A percentile compares a stretch with the other conserved stretches of the same genome.
Evolutionary conservation across 1,139 yeast species (phyloP).

Genomic region (Blastobotrys serpentis): DNA sequence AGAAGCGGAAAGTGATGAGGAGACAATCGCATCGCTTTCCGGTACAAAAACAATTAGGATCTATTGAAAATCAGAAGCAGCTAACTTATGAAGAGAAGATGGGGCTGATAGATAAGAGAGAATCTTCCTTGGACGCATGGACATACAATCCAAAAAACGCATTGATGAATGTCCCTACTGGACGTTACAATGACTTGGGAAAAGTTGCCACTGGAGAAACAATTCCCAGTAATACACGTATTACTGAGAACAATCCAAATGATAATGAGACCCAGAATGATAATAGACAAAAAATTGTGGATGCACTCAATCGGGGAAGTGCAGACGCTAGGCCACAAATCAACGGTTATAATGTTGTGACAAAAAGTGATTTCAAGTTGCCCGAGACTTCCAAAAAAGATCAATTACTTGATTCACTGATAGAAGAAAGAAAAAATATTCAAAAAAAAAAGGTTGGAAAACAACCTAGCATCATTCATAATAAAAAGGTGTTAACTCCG

Average conservation of each 20-base stretch:
- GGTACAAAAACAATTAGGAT: neutral
- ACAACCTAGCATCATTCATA: no score
- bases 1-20: conserved; percentile 25
- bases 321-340: neutral
- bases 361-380: conserved; percentile 17
- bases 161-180: conserved; percentile 27
- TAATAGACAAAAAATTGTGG: neutral
- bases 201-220: conserved; percentile 16
- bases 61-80: neutral
- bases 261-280: neutral
- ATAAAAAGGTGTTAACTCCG: conserved; percentile 22
- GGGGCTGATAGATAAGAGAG: conserved; percentile 23
- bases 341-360: conserved; percentile 24
- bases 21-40: conserved; percentile 31
- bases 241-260: neutral
- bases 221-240: conserved; percentile 25
- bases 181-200: conserved; percentile 1
- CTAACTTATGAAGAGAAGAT: neutral
- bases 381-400: conserved; percentile 21
- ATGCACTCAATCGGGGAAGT: neutral
- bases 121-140: conserved; percentile 20
- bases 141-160: conserved; percentile 24
- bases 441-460: neutral
- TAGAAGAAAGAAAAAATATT: neutral
- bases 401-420: conserved; percentile 10